phyloP scores from a whole-genome alignment of 73 alveolate species.

The Stentor coeruleus region DNA sequence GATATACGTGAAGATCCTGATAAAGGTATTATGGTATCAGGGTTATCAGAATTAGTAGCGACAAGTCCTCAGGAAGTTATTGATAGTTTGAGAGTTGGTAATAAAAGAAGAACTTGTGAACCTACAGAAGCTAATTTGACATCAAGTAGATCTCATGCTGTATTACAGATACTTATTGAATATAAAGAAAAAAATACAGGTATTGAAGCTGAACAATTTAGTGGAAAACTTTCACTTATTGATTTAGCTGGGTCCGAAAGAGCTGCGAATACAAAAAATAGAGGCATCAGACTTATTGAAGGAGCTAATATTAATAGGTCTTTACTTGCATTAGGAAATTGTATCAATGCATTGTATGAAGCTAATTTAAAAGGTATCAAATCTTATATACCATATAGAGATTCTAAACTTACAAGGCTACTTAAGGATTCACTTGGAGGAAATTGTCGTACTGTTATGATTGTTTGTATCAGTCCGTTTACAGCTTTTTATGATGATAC shows the following conservation, averaged over 20 bases:
- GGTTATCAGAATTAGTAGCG: constrained; percentile 83
- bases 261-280: constrained; percentile 94
- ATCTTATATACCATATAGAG: constrained; percentile 96
- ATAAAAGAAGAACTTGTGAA: constrained; percentile 96
- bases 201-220: constrained; percentile 65
- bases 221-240: constrained; percentile 92
- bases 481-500: constrained; percentile 94
- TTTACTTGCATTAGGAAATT: constrained; percentile 94
- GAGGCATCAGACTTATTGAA: constrained; percentile 95
- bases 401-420: constrained; percentile 97
- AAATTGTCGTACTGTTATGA: constrained; percentile 99
- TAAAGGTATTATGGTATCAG: constrained; percentile 86
- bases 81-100: constrained; percentile 85
- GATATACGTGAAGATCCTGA: constrained; percentile 93
- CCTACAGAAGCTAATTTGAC: constrained; percentile 98
- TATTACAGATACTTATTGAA: constrained; percentile 83
- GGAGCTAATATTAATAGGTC: constrained; percentile 97
- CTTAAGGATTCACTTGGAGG: constrained; percentile 99
- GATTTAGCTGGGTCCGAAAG: constrained; percentile 99
- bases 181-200: constrained; percentile 77
- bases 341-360: constrained; percentile 97
- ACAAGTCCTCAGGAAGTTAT: constrained; percentile 70
- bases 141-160: constrained; percentile 94
- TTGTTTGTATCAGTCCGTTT: constrained; percentile 94
- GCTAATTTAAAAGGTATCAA: constrained; percentile 63